Evolutionary conservation across 73 alveolate genomes (phyloP), one percentile per base, ranked within the genome.

Genomic region (Uronychia binucleata): DNA sequence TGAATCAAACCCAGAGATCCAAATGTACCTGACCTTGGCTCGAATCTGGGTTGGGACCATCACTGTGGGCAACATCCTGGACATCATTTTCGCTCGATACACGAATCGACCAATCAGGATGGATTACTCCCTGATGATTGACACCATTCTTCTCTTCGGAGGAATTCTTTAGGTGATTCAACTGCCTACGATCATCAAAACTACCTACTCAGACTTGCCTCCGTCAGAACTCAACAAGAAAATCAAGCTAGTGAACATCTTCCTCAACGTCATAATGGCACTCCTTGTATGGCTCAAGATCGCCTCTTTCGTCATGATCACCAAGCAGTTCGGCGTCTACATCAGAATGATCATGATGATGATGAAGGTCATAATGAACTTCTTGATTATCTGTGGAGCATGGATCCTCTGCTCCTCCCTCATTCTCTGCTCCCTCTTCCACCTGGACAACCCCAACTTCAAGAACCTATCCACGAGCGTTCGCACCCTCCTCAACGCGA

Each of bases 31-130:
- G 32, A 67, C 87, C 14, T 27, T 78, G 25, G 75, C 78, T 31
- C 79, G 75, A 31, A 57, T 80, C 0, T 90, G 95, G 92, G 84
- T 87, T 0, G 81, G 80, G 5, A 79, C 86, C 11, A 84, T 90
- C 0, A 30, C 67, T 0, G 31, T 84, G 19, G 95, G 90, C 27
- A 75, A 90, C 67, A 1, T 90, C 8, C 31, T 90, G 79, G 86
- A 79, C n/a, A n/a, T 86, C 57, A 90, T 90, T 0, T 90, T 59
- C 35, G 26, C 80, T 19, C 25, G n/a, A 13, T 57, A 78, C 29
- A 85, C 95, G 0, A 29, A 75, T 11, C 59, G 95, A 57, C 35
- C 28, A 5, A 58, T 59, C 31, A 28, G 67, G 5, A 1, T 84
- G 25, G 91, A 85, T 85, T 77, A 60, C 26, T 77, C 59, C 34